Conservation (phyloP, 305 asterid species). For the Fraxinus platypoda region DNA sequence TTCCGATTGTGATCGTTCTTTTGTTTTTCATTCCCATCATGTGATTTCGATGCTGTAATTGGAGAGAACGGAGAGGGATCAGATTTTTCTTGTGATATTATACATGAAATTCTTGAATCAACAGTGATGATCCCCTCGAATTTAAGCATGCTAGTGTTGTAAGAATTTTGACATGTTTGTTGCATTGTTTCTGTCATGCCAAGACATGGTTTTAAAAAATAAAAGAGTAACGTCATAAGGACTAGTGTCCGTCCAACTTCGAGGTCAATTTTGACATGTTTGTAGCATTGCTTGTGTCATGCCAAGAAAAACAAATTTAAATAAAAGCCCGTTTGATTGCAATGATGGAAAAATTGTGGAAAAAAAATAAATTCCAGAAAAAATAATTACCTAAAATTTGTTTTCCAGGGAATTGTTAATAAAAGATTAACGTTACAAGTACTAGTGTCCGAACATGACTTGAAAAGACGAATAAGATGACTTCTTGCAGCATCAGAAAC, state of each 20-base stretch:
- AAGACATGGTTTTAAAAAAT: background rate
- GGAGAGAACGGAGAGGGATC: background rate
- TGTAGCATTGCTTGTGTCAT: background rate
- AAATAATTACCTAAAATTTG: too few species aligned
- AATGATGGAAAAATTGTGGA: too few species aligned
- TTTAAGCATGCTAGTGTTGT: background rate
- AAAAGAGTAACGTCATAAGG: background rate
- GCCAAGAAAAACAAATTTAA: background rate
- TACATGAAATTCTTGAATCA: background rate
- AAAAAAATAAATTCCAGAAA: too few species aligned
- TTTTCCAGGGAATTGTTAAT: too few species aligned
- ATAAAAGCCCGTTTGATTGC: too few species aligned
- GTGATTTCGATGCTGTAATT: background rate
- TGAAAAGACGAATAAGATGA: too few species aligned
- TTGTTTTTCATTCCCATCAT: background rate
- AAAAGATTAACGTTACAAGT: too few species aligned
- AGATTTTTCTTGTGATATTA: background rate
- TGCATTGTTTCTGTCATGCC: background rate
- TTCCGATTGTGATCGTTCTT: background rate
- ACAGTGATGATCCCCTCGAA: background rate
- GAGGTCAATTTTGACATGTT: background rate
- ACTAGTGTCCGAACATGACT: too few species aligned
- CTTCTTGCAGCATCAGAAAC: too few species aligned
- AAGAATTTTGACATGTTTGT: background rate
- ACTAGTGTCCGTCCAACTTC: background rate